Evolutionary conservation across 768 basidiomycete genomes (phyloP).

Genomic region (Leccinellum albellum): DNA sequence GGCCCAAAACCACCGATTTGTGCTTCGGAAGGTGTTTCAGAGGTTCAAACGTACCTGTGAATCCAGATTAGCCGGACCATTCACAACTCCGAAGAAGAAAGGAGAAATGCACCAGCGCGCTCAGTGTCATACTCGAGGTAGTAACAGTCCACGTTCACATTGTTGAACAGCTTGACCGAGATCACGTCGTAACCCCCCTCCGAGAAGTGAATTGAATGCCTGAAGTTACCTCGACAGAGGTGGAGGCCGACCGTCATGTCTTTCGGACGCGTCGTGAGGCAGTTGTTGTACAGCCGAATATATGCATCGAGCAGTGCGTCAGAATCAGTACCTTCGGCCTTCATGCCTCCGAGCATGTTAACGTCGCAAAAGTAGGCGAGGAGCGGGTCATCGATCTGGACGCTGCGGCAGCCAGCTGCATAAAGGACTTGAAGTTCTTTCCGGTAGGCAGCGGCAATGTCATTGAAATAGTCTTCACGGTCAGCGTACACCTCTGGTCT

Average conservation of each 20-base stretch:
- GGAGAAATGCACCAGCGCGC: constrained; percentile 36
- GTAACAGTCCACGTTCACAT: constrained; percentile 41
- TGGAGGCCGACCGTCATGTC: constrained; percentile 43
- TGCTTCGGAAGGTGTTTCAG: constrained; percentile 30
- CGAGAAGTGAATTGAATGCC: constrained; percentile 36
- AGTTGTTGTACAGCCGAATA: constrained; percentile 38
- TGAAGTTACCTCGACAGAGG: constrained; percentile 41
- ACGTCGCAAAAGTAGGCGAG: constrained; percentile 66
- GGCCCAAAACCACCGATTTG: constrained; percentile 41
- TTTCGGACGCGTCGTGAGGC: constrained; percentile 33
- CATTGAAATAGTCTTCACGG: constrained; percentile 44
- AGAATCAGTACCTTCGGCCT: constrained; percentile 55
- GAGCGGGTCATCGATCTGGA: constrained; percentile 47
- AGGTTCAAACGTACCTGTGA: constrained; percentile 31
- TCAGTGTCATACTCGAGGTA: constrained; percentile 49
- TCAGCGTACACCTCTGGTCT: constrained; percentile 16
- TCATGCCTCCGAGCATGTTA: constrained; percentile 52
- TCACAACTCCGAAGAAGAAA: not conserved
- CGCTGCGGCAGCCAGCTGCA: constrained; percentile 39
- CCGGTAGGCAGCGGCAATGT: constrained; percentile 44
- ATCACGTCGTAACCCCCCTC: constrained; percentile 46
- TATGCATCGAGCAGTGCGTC: constrained; percentile 63
- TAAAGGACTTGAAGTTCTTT: constrained; percentile 45
- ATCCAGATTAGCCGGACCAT: not conserved
- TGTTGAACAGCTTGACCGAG: constrained; percentile 42